Percentiles rank a stretch among this genome's conserved stretches.
These are phyloP conservation scores for Starmerella gropengiesseri DNA, from an alignment of 805 yeast genomes.

Conservation along the genomic window DNA sequence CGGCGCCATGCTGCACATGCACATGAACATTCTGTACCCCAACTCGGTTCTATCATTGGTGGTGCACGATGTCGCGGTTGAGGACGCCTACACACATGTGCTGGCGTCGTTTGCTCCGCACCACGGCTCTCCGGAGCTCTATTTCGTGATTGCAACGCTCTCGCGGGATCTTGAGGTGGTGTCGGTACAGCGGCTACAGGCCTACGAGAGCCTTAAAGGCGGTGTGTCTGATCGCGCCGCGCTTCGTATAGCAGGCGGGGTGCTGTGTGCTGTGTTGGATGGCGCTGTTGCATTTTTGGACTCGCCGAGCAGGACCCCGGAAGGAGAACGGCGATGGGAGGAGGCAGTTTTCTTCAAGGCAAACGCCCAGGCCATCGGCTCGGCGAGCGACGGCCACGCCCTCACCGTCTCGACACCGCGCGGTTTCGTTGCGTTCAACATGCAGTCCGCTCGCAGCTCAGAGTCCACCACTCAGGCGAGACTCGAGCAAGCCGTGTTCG, in stretches of 20 bases:
- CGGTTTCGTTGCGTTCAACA: constrained; percentile 22
- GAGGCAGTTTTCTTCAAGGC: constrained; percentile 54
- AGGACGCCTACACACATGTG: constrained; percentile 38
- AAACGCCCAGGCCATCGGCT: constrained; percentile 45
- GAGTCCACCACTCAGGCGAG: constrained; percentile 43
- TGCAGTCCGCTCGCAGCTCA: constrained; percentile 28
- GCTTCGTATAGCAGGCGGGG: constrained; percentile 43
- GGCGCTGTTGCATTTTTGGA: constrained; percentile 59
- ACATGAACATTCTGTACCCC: constrained; percentile 40
- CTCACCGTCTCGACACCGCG: constrained; percentile 43
- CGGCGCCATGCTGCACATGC: constrained; percentile 31
- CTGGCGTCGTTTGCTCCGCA: constrained; percentile 37
- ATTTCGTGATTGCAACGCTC: constrained; percentile 43
- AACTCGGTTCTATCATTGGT: constrained; percentile 41
- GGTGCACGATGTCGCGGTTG: constrained; percentile 53
- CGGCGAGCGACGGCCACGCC: constrained; percentile 40
- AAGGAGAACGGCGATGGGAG: constrained; percentile 49
- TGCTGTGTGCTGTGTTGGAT: constrained; percentile 51
- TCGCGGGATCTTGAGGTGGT: constrained; percentile 38
- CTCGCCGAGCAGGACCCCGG: constrained; percentile 33
- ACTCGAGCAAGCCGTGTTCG: constrained; percentile 75
- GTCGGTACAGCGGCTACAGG: constrained; percentile 56
- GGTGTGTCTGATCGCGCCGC: constrained; percentile 34
- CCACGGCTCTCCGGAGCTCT: constrained; percentile 37
- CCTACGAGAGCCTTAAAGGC: constrained; percentile 29